These are phyloP conservation scores for Porodaedalea pini DNA, from an alignment of 1,284 basidiomycete species.

Conservation along the genomic window DNA sequence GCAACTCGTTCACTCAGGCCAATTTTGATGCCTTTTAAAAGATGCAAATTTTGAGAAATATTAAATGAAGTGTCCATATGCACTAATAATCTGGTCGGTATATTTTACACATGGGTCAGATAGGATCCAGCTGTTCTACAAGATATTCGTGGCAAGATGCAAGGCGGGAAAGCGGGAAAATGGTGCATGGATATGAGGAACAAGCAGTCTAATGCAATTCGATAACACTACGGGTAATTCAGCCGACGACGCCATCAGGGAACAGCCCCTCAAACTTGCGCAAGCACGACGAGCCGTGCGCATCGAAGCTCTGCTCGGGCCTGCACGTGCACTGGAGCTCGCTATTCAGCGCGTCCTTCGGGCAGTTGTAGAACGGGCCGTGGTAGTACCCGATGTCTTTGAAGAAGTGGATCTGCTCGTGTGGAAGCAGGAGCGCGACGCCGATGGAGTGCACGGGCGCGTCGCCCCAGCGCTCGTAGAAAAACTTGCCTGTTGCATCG, in stretches of 20 bases:
- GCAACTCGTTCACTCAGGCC: no score
- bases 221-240: no score
- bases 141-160: no score
- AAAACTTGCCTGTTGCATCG: slow-evolving; percentile 71
- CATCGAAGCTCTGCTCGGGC: slow-evolving; percentile 46
- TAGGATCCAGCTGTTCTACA: neutral
- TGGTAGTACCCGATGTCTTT: slow-evolving; percentile 59
- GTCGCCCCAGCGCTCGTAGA: slow-evolving; percentile 80
- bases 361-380: slow-evolving; percentile 49
- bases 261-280: slow-evolving; percentile 3
- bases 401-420: slow-evolving; percentile 68
- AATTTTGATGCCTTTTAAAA: no score
- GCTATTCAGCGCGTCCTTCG: slow-evolving; percentile 41
- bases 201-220: no score
- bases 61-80: no score
- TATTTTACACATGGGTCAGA: no score
- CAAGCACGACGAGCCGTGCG: slow-evolving; percentile 17
- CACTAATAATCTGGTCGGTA: no score
- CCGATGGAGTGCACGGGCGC: slow-evolving; percentile 79
- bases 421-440: slow-evolving; percentile 58
- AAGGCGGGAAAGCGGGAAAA: neutral
- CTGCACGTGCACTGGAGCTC: slow-evolving; percentile 48
- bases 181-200: no score
- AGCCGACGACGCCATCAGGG: slow-evolving; percentile 2
- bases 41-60: no score